Conservation (phyloP, 495 filamentous ascomycete species). For the Apiosordaria backusii region DNA sequence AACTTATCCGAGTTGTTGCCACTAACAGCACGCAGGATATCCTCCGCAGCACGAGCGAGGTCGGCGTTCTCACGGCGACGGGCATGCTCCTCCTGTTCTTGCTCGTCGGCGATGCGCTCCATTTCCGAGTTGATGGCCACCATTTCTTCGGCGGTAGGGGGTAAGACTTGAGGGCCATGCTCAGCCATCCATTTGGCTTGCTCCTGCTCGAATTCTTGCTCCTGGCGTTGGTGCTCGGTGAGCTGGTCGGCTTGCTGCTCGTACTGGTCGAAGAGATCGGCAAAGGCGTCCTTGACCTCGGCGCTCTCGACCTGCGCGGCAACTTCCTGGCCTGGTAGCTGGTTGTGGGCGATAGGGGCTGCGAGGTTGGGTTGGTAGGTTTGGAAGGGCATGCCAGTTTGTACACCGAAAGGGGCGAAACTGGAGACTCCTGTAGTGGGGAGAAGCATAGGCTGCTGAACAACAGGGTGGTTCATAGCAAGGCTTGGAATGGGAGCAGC, state of each 20-base stretch:
- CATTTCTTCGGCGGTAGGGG: slow-evolving; percentile 22
- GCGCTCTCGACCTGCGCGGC: slow-evolving; percentile 16
- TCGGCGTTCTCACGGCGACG: slow-evolving; percentile 26
- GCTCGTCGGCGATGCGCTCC: slow-evolving; percentile 23
- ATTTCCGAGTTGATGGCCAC: slow-evolving; percentile 16
- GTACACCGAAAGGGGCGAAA: not conserved
- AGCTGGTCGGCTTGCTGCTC: slow-evolving; percentile 22
- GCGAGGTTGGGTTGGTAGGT: not conserved
- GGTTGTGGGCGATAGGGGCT: slow-evolving; percentile 4
- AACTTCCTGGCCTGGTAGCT: slow-evolving; percentile 1
- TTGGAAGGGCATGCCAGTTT: slow-evolving; percentile 2
- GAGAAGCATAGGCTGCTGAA: not conserved
- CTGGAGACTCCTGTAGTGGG: not conserved
- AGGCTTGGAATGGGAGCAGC: not conserved
- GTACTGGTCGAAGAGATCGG: slow-evolving; percentile 28
- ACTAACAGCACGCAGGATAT: slow-evolving; percentile 38
- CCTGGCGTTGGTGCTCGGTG: slow-evolving; percentile 21
- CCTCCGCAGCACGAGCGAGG: slow-evolving; percentile 38
- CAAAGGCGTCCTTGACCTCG: slow-evolving; percentile 27
- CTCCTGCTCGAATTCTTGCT: slow-evolving; percentile 20
- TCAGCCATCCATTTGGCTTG: slow-evolving; percentile 32
- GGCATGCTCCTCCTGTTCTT: slow-evolving; percentile 13
- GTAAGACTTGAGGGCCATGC: slow-evolving; percentile 27
- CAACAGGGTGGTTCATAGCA: not conserved
- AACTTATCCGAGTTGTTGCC: slow-evolving; percentile 42